Percentiles rank a stretch among this genome's conserved stretches.
These are phyloP conservation scores for Metarhizium brunneum DNA, from an alignment of 2,329 filamentous ascomycete genomes.

Conservation along the genomic window DNA sequence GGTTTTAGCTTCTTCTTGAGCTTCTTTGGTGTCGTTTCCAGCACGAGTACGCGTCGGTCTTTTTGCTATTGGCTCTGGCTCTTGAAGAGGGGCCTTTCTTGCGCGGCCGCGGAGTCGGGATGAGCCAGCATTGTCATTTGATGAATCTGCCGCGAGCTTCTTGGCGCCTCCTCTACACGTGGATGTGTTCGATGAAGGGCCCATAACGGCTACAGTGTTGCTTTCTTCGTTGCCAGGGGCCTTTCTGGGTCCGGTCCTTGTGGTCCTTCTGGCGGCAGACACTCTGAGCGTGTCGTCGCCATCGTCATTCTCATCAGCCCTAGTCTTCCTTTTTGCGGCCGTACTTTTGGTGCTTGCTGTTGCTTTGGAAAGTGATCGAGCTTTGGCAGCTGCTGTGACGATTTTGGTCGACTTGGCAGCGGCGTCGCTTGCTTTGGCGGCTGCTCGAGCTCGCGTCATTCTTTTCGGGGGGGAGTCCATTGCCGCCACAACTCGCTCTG, in stretches of 20 bases:
- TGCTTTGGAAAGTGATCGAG: slow-evolving; percentile 28
- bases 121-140: slow-evolving; percentile 12
- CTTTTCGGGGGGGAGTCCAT: slow-evolving; percentile 53
- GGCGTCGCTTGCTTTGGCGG: slow-evolving; percentile 30
- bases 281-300: slow-evolving; percentile 26
- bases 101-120: slow-evolving; percentile 30
- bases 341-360: slow-evolving; percentile 24
- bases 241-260: slow-evolving; percentile 36
- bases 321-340: slow-evolving; percentile 39
- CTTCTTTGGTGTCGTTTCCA: slow-evolving; percentile 20
- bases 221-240: slow-evolving; percentile 15
- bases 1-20: slow-evolving; percentile 28
- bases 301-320: slow-evolving; percentile 43
- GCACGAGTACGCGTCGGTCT: slow-evolving; percentile 20
- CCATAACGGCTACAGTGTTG: slow-evolving; percentile 5
- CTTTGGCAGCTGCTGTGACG: slow-evolving; percentile 38
- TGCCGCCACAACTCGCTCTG: not conserved
- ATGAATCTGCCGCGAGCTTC: slow-evolving; percentile 15
- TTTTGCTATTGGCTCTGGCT: slow-evolving; percentile 13
- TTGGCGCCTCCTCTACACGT: slow-evolving; percentile 18
- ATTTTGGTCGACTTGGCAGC: slow-evolving; percentile 33
- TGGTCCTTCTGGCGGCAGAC: slow-evolving; percentile 25
- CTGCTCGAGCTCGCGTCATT: slow-evolving; percentile 42
- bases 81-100: slow-evolving; percentile 26
- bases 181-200: not conserved